phyloP scores from a whole-genome alignment of 257 asterid genomes.

The Anisodus acutangulus region DNA sequence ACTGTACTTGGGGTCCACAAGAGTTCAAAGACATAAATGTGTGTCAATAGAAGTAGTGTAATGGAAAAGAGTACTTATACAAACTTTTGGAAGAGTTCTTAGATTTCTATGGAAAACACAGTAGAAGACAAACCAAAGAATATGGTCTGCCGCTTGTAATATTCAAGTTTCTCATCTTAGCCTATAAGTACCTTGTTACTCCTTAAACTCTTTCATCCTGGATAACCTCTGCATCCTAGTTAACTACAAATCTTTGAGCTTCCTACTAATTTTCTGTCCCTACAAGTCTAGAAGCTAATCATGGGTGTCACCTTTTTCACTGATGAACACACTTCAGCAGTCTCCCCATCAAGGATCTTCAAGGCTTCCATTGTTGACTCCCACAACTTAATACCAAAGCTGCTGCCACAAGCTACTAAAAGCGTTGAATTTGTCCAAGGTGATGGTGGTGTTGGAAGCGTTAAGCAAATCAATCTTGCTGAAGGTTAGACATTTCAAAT shows the following conservation, averaged over 20 bases:
- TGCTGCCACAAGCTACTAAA: conserved; percentile 16
- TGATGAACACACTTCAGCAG: not conserved
- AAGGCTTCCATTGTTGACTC: conserved; percentile 24
- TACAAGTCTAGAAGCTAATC: conserved; percentile 18
- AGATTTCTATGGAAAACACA: not conserved
- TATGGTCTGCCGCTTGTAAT: not conserved
- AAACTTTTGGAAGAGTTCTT: not conserved
- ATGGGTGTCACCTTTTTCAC: conserved; percentile 22
- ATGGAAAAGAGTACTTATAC: not conserved
- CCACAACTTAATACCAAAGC: conserved; percentile 1
- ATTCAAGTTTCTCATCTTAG: not conserved
- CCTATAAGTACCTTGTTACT: not conserved
- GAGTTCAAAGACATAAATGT: too few species aligned
- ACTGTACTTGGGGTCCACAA: not conserved
- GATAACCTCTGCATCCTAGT: not conserved
- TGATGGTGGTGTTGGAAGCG: conserved; percentile 40
- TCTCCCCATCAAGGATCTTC: conserved; percentile 25
- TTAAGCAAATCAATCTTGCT: conserved; percentile 52
- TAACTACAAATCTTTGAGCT: not conserved
- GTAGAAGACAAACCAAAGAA: not conserved
- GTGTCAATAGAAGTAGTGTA: too few species aligned
- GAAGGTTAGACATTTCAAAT: conserved; percentile 37
- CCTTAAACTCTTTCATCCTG: not conserved
- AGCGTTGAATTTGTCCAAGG: conserved; percentile 36
- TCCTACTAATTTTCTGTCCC: not conserved